Evolutionary conservation across 129 eudicot genomes (phyloP).

Genomic region (Helichrysum umbraculigerum): DNA sequence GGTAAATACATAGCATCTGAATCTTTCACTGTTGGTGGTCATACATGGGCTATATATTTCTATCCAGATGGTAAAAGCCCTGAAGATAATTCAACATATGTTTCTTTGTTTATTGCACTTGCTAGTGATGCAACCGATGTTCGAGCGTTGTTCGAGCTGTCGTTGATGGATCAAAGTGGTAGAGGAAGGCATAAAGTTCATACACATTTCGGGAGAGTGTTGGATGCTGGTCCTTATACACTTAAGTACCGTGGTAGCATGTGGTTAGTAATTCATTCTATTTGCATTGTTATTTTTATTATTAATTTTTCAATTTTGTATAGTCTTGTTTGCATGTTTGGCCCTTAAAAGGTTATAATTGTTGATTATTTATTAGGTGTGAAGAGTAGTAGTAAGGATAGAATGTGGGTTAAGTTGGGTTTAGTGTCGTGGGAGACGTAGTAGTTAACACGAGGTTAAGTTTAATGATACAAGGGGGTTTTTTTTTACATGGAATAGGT

Average conservation of each 20-base stretch:
- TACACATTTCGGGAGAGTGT: constrained; percentile 81
- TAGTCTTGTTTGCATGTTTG: neutral
- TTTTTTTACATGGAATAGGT: neutral
- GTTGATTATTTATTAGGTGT: no score
- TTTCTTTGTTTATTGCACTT: constrained; percentile 81
- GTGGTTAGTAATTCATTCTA: constrained; percentile 51
- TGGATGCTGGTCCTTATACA: constrained; percentile 87
- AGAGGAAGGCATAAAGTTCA: constrained; percentile 82
- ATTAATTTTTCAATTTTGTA: no score
- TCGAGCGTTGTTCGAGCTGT: constrained; percentile 82
- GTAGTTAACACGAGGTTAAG: no score
- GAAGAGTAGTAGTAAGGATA: no score
- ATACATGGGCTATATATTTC: constrained; percentile 83
- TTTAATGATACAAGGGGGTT: neutral
- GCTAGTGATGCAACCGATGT: constrained; percentile 86
- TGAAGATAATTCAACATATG: constrained; percentile 75
- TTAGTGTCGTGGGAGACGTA: no score
- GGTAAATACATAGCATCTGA: constrained; percentile 83
- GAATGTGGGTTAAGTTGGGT: no score
- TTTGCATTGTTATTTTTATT: neutral
- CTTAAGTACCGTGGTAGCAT: constrained; percentile 86
- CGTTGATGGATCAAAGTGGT: constrained; percentile 89
- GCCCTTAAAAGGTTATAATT: no score
- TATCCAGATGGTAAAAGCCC: constrained; percentile 89
- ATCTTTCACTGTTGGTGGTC: constrained; percentile 71